Conservation (phyloP, 2,329 filamentous ascomycete species). For the Bipolaris bicolor region DNA sequence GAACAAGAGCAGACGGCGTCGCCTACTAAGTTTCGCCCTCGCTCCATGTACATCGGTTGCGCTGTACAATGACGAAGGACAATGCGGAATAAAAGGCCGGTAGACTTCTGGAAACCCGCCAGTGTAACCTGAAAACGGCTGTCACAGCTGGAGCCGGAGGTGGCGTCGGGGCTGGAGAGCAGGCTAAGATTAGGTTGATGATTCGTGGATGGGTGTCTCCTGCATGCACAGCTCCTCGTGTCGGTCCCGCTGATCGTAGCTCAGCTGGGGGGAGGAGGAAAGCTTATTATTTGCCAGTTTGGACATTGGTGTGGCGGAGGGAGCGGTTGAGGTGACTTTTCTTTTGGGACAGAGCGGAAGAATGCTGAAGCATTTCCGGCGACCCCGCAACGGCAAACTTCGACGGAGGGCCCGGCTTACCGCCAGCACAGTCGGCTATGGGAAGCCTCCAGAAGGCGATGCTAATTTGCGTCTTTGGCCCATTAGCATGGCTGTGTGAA, state of each 20-base stretch:
- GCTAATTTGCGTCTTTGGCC: neutral
- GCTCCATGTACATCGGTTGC: too few relatives aligned
- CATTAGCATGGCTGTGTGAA: neutral
- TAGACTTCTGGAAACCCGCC: constrained; percentile 3
- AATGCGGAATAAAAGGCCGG: neutral
- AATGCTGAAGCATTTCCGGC: constrained; percentile 3
- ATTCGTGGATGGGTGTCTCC: constrained; percentile 19
- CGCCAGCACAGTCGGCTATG: neutral
- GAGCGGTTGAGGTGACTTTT: constrained; percentile 12
- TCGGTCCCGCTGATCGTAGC: constrained; percentile 9
- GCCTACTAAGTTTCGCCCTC: too few relatives aligned
- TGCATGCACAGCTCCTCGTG: constrained; percentile 18
- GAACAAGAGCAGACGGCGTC: neutral
- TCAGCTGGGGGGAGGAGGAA: constrained; percentile 17
- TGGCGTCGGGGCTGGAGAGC: constrained; percentile 20
- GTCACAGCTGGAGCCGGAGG: constrained; percentile 18
- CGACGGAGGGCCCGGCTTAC: neutral
- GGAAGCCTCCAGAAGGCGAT: neutral
- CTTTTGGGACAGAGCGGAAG: neutral
- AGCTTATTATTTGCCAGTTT: neutral
- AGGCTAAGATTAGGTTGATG: constrained; percentile 22
- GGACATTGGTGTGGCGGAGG: constrained; percentile 5
- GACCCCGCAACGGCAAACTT: constrained; percentile 5
- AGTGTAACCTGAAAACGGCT: constrained; percentile 1
- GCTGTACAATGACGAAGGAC: neutral